Evolutionary conservation across 179 eudicot species (phyloP), one percentile per base, ranked within the genome.

Genomic region (Pouteria campechiana): DNA sequence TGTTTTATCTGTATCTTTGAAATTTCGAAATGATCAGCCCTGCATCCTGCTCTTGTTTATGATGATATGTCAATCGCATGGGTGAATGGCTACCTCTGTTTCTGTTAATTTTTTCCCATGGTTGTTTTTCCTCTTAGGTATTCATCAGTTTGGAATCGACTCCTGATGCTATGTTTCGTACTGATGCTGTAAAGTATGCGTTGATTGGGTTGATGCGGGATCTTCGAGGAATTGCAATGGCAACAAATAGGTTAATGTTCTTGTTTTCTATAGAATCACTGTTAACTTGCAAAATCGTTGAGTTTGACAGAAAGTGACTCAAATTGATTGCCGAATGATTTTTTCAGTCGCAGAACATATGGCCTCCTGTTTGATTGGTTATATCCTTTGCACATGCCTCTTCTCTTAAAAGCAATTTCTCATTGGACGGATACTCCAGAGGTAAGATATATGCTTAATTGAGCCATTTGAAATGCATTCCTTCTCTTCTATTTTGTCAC

Each of bases 351-450:
- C 46, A 75, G 96, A 64, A 83, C 78, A 46, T 92, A 82, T 50
- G 94, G 85, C 40, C 79, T 87, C 44, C 67, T 92, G 55, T 92
- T 92, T 68, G 96, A 92, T 70, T 92, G 99, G 99, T 25, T 92
- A 61, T 87, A 92, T 78, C 96, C 99, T 37, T 63, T 85, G 43
- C 90, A 65, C 65, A 77, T 75, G 85, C 85, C 96, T 20, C 71
- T 92, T 52, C 88, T 92, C 46, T 52, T 83, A 57, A 83, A 73
- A 70, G 93, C 88, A 62, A 75, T 92, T 54, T 75, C 99, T 56
- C 80, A 82, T 68, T 92, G 94, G 99, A 81, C 96, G 35, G 96
- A 92, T 67, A 71, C 93, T 43, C 99, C 99, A 15, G 99, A 87
- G 90, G 99, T 87, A 65, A 43, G 55, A 8, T 43, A n/a, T n/a